Evolutionary conservation across 192 early-diverging fungal species (phyloP), one percentile per base, ranked within the genome.

Genomic region (Mortierella alpina): DNA sequence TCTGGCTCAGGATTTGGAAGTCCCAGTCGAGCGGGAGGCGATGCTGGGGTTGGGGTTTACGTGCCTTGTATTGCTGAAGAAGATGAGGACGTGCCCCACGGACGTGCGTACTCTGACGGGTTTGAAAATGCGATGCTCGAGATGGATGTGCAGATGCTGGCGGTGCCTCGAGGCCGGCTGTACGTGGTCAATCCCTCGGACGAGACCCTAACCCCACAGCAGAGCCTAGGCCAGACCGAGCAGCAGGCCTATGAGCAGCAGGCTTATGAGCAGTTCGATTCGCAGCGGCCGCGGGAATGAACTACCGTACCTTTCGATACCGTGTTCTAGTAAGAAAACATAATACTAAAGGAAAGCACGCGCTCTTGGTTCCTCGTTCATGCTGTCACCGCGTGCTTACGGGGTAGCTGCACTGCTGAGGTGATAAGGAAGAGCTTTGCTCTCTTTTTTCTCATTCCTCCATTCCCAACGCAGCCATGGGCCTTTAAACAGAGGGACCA

Each of bases 141-240:
- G 31, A 80, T 80, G 77, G 77, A 80, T 53, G 59, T 80, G 8
- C 77, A 80, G 55, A 80, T 80, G 77, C 53, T 80, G 51, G 69
- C 77, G 5, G 61, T 80, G 11, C 77, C 77, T 2, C 60, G 70
- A 13, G 77, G 77, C 2, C 70, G 77, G 44, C 77, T 80, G 12
- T 80, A 67, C 50, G 77, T 80, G 12, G 77, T 80, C 7, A 80
- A 80, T 58, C 77, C 77, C 9, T 72, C 77, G 41, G 66, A 76
- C 39, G 74, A 76, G 58, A 15, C 59, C 0, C 22, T 76, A 8
- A 12, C 4, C 52, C 20, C 18, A 50, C 12, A 51, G 11, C 64
- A 66, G 50, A 51, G 54, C 6, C 12, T 10, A 5, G 40, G 52
- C 18, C 39, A 23, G n/a, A 17, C 41, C 22, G 9, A 12, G 18